These are phyloP conservation scores for Chiua virens DNA, from an alignment of 768 basidiomycete species.

Conservation along the genomic window DNA sequence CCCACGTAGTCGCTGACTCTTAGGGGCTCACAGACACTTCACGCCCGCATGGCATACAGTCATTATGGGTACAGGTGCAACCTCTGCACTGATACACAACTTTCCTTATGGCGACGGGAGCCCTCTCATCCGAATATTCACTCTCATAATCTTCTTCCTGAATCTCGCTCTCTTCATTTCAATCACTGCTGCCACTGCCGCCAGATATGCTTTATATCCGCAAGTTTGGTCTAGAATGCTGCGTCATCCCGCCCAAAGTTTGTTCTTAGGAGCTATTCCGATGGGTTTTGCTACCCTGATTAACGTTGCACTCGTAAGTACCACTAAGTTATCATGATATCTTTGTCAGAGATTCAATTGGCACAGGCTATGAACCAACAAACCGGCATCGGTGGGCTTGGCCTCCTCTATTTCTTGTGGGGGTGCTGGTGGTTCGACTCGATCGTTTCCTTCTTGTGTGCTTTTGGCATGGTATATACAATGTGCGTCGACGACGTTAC, in stretches of 20 bases:
- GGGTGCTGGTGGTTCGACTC: slow-evolving; percentile 54
- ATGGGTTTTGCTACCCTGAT: slow-evolving; percentile 49
- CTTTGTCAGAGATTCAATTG: neutral
- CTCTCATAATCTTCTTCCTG: slow-evolving; percentile 39
- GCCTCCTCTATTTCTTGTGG: slow-evolving; percentile 44
- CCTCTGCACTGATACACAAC: slow-evolving; percentile 39
- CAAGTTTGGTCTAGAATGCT: slow-evolving; percentile 47
- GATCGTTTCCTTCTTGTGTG: slow-evolving; percentile 39
- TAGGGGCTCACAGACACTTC: slow-evolving; percentile 35
- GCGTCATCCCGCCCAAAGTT: slow-evolving; percentile 43
- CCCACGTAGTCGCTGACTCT: neutral
- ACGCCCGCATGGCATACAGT: slow-evolving; percentile 50
- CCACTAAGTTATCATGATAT: neutral
- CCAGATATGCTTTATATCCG: slow-evolving; percentile 44
- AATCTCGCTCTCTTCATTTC: slow-evolving; percentile 41
- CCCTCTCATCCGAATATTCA: slow-evolving; percentile 34
- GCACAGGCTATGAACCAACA: slow-evolving; percentile 34
- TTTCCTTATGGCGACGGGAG: slow-evolving; percentile 43
- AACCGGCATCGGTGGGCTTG: slow-evolving; percentile 35
- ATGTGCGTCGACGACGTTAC: slow-evolving; percentile 34
- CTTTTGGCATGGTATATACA: slow-evolving; percentile 49
- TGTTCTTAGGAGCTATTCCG: slow-evolving; percentile 44
- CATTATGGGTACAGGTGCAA: slow-evolving; percentile 47
- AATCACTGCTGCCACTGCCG: slow-evolving; percentile 33
- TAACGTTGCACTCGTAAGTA: slow-evolving; percentile 38